Evolutionary conservation across 176 grass and related monocot genomes (phyloP), one percentile per base, ranked within the genome.

Genomic region (Cocos nucifera): DNA sequence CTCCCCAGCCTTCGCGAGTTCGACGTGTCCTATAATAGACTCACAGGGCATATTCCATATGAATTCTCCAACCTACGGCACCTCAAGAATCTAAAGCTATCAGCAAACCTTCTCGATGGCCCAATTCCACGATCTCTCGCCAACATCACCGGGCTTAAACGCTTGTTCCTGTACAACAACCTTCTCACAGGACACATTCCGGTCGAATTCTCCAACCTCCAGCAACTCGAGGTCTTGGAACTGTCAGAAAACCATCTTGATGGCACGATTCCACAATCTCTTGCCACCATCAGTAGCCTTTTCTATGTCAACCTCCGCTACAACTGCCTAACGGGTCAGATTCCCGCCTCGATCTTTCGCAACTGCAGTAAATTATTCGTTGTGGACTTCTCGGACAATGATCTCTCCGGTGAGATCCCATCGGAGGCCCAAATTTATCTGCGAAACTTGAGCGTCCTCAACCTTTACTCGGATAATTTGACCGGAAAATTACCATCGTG

Each of bases 381-480:
- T 50, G 6, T 75, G 16, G 73, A 88, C 62, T 53, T 90, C 58
- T 77, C 83, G 1, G 3, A 29, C 32, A 96, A 96, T n/a, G 6
- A 16, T 0, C 76, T 96, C 0, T 56, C 52, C 0, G 92, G 92
- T n/a, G 58, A 70, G 50, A 83, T 96, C 5, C 92, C 92, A 4
- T 48, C 4, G 0, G 66, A 56, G 0, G 60, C 9, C 6, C 74
- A 67, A 0, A 63, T 21, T 57, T 15, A 5, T 73, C 2, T 78
- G 5, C 17, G 15, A 0, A 0, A 15, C 6, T 7, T 4, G 25
- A 15, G 66, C 1, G 0, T 4, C 0, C 51, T 96, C 54, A 77
- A 73, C 64, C 69, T 96, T 54, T 96, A 96, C 58, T 75, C 51
- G 15, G 90, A 96, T 66, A 57, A 19, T 0, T 65, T 96, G 4